A percentile compares a stretch with the other conserved stretches of the same genome.
Evolutionary conservation across 306 rosid species (phyloP).

Genomic region (Prunus salicina): DNA sequence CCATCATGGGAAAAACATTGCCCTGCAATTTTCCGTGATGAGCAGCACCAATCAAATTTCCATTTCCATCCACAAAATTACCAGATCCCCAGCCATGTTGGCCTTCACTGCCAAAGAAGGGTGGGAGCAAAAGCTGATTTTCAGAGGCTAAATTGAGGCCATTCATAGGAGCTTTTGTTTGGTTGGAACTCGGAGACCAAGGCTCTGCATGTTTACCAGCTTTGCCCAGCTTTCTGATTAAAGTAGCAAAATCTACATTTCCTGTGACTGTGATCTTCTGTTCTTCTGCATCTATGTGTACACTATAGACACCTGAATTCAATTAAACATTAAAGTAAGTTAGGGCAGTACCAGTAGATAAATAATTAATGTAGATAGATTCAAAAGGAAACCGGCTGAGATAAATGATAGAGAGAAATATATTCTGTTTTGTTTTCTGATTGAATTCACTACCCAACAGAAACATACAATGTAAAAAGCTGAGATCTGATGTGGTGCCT

Average conservation of each 20-base stretch:
- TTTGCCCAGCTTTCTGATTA: constrained; percentile 43
- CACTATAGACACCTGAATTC: constrained; percentile 47
- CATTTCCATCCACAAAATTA: no score
- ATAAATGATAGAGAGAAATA: no score
- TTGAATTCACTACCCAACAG: no score
- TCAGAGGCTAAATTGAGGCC: no score
- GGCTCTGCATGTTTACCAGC: constrained; percentile 59
- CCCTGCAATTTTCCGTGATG: no score
- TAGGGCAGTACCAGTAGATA: not conserved
- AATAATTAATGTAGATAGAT: not conserved
- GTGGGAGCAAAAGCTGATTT: no score
- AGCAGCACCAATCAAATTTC: no score
- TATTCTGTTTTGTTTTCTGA: no score
- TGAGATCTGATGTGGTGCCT: not conserved
- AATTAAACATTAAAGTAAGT: not conserved
- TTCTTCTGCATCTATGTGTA: constrained; percentile 40
- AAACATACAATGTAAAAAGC: not conserved
- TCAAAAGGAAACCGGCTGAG: no score
- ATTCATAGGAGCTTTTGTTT: not conserved
- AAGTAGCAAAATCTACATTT: constrained; percentile 37
- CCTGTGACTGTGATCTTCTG: constrained; percentile 44
- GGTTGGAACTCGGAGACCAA: constrained; percentile 30
- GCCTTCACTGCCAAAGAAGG: no score
- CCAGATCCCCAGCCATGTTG: no score
- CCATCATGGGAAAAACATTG: not conserved